Evolutionary conservation across 306 rosid species (phyloP), one percentile per base, ranked within the genome.

Genomic region (Prunus padus): DNA sequence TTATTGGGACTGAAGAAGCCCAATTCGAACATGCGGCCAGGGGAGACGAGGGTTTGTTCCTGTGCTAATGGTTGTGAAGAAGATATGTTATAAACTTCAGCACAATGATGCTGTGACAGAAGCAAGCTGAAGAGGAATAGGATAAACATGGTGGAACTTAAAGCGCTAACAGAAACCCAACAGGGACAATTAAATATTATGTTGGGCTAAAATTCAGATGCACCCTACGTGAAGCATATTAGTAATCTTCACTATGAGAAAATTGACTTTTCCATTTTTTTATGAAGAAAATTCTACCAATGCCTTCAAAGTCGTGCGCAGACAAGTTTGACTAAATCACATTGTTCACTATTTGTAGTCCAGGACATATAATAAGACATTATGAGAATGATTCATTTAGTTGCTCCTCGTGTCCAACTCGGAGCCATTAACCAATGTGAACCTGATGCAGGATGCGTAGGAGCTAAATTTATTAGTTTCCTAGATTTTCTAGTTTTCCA

Each of bases 1-100:
- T 80, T 78, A 63, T 19, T 11, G 6, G 84, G 81, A 22, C 20
- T 51, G 37, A 88, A 88, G 73, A 88, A 86, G 0, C 90, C 88
- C 31, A 86, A 55, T 10, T 78, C 75, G 55, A 78, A 88, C 40
- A 70, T 2, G 4, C 26, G 6, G 56, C 72, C 2, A 10, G 82
- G 71, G n/a, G 82, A 78, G 20, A 71, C 65, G 9, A 78, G 77
- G 47, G 56, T 62, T 25, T 61, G 71, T 71, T 8, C 69, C 37
- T 67, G 30, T 46, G n/a, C 10, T n/a, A 74, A 54, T 4, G 79
- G 50, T 74, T 80, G 71, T 5, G 67, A 52, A 30, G 14, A 11
- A 80, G 66, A 67, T 50, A 80, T 74, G n/a, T 74, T 15, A 40
- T 67, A n/a, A 59, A 80, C 52, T 47, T 52, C 64, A 52, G 69